phyloP scores from a whole-genome alignment of 1,284 basidiomycete species.

The Ustanciosporium gigantosporum region DNA sequence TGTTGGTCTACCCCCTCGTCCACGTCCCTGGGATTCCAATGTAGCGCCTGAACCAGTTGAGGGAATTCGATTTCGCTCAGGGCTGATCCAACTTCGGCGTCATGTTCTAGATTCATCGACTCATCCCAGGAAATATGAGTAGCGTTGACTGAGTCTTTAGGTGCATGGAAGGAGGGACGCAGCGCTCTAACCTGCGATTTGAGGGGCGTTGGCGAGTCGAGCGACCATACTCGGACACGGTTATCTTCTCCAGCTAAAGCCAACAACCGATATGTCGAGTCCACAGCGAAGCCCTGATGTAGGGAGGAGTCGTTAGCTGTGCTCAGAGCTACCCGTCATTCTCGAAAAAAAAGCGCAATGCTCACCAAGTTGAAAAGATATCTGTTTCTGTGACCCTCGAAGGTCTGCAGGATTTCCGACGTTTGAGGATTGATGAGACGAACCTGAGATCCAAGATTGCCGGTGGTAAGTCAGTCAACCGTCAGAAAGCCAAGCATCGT shows the following conservation, averaged over 20 bases:
- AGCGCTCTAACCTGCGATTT: conserved; percentile 1
- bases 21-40: conserved; percentile 13
- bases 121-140: background rate
- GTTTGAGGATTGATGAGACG: conserved; percentile 4
- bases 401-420: background rate
- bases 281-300: conserved; percentile 7
- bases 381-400: conserved; percentile 22
- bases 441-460: conserved; percentile 1
- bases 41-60: conserved; percentile 1
- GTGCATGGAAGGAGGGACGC: too few relatives aligned
- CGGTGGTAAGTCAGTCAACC: too few relatives aligned
- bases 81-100: background rate
- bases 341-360: too few relatives aligned
- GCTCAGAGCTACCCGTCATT: too few relatives aligned
- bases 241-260: conserved; percentile 21
- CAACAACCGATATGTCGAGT: conserved; percentile 5
- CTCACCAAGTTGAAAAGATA: conserved; percentile 9
- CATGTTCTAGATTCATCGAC: background rate
- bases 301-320: background rate
- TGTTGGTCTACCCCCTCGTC: conserved; percentile 7
- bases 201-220: conserved; percentile 13
- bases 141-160: background rate
- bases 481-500: too few relatives aligned
- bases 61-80: conserved; percentile 4
- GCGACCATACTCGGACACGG: conserved; percentile 22